Conservation (phyloP, 2,329 filamentous ascomycete species). For the Verticillium longisporum region DNA sequence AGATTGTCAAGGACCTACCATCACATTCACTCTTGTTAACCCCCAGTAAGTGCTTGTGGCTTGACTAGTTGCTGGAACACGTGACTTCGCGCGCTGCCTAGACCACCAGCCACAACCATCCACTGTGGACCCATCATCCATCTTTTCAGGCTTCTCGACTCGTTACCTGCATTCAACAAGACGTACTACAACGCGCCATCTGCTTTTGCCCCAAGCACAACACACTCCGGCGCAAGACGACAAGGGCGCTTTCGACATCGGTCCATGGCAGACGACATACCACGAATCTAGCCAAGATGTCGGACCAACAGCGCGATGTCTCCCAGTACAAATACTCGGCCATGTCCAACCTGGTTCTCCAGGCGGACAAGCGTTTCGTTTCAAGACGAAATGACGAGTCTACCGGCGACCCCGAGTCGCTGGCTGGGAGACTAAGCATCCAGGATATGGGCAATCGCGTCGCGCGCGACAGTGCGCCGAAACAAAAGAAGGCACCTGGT, state of each 20-base stretch:
- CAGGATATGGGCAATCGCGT: conserved; percentile 89
- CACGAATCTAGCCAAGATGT: conserved; percentile 47
- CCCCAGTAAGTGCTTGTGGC: background rate
- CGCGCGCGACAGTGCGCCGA: conserved; percentile 71
- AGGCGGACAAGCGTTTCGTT: conserved; percentile 95
- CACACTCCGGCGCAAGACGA: background rate
- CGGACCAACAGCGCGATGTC: conserved; percentile 72
- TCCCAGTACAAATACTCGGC: conserved; percentile 98
- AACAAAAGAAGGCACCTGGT: conserved; percentile 67
- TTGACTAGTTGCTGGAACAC: background rate
- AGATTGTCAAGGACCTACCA: too few species aligned
- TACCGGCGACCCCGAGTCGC: conserved; percentile 93
- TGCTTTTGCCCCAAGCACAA: background rate
- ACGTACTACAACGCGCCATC: background rate
- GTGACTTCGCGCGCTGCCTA: background rate
- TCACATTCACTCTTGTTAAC: background rate
- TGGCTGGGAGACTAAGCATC: conserved; percentile 89
- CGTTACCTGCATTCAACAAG: background rate
- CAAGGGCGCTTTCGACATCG: background rate
- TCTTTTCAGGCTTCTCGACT: conserved; percentile 2
- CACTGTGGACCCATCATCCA: background rate
- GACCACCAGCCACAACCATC: background rate
- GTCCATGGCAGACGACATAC: background rate
- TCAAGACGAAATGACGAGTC: conserved; percentile 89
- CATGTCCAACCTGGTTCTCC: conserved; percentile 99